Base-by-base conservation (phyloP, 805 yeast species). In the Candida namnaoensis region DNA sequence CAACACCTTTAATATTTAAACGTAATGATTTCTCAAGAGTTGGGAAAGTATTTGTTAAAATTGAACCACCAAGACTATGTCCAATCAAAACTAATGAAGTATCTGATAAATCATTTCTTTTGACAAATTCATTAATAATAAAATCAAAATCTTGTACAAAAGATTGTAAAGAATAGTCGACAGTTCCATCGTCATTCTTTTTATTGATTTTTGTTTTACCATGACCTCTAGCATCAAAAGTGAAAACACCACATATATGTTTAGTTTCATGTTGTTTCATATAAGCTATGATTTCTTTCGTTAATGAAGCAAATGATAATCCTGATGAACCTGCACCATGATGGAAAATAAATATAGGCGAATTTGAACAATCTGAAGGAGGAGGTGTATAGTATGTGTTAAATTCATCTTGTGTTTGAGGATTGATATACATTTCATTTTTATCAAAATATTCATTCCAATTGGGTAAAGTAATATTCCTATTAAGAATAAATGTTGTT, bases 291-390 rank as follows among this genome's bases (percentile, higher is more conserved):
- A 76, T 47, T 9, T 56, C 53, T 37, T 52, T 58, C 1, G 74
- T 60, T 24, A 87, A 51, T 25, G 65, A 56, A 1, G 86, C 84
- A 64, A 85, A 93, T 1, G 96, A 72, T 62, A 86, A 64, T 0
- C 83, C 88, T 2, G 86, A 76, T 1, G 97, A 88, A 0, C 98
- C 99, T 1, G 96, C 97, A 3, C 99, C 99, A 60, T 93, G 99
- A 48, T 87, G 93, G 49, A 80, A 78, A 2, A 93, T 63, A 50
- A 85, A 78, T 1, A 88, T 51, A 0, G 95, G 88, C 2, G n/a
- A 30, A 6, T 30, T 30, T 0, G 67, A 56, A 0, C 54, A 51
- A 1, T 51, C 45, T 0, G 50, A 41, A 7, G 50, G 45, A 0
- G 95, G 90, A 1, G 76, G 66, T 8, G 65, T 65, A 49, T 69